Base-by-base conservation (phyloP, 2,329 filamentous ascomycete species). In the Pseudovirgaria hyperparasitica region DNA sequence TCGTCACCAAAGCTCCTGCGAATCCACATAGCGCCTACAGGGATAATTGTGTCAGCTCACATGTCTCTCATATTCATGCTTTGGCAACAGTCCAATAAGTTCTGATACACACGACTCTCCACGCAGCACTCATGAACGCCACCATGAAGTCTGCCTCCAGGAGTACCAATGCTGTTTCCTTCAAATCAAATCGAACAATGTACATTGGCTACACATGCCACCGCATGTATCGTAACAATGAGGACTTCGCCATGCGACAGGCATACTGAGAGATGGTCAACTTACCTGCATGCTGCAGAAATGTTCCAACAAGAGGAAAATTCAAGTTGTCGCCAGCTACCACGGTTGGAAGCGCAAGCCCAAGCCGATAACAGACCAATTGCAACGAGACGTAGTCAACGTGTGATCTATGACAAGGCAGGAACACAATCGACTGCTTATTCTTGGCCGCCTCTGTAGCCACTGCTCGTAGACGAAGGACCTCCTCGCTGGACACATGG, bases 291-390 rank as follows among this genome's bases (percentile, higher is more conserved):
- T 93, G 81, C 48, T 98, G 90, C 32, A 98, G 57, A 47, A 98
- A 98, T 21, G 70, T 70, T 2, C 90, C 90, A 0, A 98, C 72
- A 2, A 92, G 58, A 0, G 90, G 90, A 38, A 98, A 85, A 48
- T 98, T 98, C 26, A 98, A 61, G 45, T 98, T 98, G 46, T 98
- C 90, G 7, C 90, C 90, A 1, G 90, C 82, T 0, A 98, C 86
- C 2, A 98, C 82, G 2, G 87, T 82, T 0, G 90, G 90, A 2
- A 98, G 60, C 0, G 78, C 82, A 11, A 98, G 68, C 2, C 90
- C 90, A 4, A 98, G 62, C 2, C 90, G 75, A 54, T 94, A 98
- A 57, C 90, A 98, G 30, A 98, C 92, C 21, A 98, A 63, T 47
- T 98, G 90, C 19, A 96, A 62, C 4, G 84, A 87, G 35, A 98